Percentiles rank a stretch among this genome's conserved stretches.
These are phyloP conservation scores for Chenopodium berlandieri DNA, from an alignment of 148 eudicot species.

Conservation along the genomic window DNA sequence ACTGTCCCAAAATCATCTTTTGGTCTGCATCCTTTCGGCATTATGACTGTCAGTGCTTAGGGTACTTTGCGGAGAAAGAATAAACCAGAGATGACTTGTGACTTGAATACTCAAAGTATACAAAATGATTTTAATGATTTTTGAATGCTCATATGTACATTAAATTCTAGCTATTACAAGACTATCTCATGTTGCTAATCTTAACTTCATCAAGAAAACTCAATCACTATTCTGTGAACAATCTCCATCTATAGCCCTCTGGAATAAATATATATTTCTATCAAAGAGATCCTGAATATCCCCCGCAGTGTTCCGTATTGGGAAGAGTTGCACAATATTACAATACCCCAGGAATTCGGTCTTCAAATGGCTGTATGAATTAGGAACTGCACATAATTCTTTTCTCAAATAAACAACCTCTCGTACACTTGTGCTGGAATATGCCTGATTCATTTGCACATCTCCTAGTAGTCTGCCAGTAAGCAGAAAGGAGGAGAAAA, in stretches of 20 bases:
- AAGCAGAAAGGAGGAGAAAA: constrained; percentile 8
- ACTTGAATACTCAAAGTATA: neutral
- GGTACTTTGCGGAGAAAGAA: neutral
- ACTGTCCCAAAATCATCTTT: neutral
- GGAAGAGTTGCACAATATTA: neutral
- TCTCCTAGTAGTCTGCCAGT: constrained; percentile 5
- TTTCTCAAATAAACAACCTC: neutral
- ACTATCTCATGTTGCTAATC: constrained; percentile 7
- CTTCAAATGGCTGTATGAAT: constrained; percentile 10
- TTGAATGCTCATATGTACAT: neutral
- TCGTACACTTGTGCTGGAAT: neutral
- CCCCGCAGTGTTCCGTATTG: neutral
- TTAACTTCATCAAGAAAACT: neutral
- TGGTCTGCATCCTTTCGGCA: neutral
- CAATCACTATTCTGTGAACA: neutral
- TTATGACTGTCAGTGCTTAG: neutral
- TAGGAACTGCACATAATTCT: constrained; percentile 17
- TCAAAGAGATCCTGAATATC: neutral
- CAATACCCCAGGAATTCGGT: neutral
- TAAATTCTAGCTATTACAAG: constrained; percentile 10
- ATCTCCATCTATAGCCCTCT: too few relatives aligned
- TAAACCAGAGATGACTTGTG: neutral
- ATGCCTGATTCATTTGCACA: neutral
- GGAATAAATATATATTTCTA: neutral
- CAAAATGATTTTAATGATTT: neutral